phyloP scores from a whole-genome alignment of 345 rosid genomes.

The Syzygium oleosum region DNA sequence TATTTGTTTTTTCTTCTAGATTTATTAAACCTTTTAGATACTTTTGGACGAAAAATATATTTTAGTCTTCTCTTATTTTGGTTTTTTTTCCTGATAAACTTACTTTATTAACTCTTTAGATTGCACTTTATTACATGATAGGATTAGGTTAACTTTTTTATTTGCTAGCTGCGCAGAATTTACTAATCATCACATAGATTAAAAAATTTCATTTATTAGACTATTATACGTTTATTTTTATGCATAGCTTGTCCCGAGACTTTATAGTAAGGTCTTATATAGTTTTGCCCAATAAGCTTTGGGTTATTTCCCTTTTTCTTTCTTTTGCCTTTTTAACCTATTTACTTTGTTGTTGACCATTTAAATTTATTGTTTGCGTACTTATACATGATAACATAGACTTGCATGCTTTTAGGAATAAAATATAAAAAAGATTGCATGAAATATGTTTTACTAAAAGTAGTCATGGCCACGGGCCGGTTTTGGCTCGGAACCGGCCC shows the following conservation, averaged over 20 bases:
- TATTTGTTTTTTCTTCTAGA: background rate
- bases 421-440: background rate
- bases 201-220: background rate
- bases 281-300: background rate
- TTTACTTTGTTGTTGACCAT: background rate
- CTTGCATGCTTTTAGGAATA: background rate
- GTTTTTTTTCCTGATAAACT: background rate
- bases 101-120: background rate
- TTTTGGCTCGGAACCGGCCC: no score
- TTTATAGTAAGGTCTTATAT: background rate
- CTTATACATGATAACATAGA: background rate
- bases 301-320: background rate
- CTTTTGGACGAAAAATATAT: background rate
- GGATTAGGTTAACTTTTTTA: background rate
- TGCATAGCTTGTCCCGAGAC: background rate
- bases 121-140: background rate
- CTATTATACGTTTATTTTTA: rapidly evolving
- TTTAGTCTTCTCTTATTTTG: background rate
- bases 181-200: background rate
- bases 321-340: background rate
- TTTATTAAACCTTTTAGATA: background rate
- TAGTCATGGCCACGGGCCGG: no score
- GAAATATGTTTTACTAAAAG: background rate
- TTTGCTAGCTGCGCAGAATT: background rate
- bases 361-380: background rate